These are phyloP conservation scores for Rhododendron kiyosumense DNA, from an alignment of 148 eudicot genomes.

Conservation along the genomic window DNA sequence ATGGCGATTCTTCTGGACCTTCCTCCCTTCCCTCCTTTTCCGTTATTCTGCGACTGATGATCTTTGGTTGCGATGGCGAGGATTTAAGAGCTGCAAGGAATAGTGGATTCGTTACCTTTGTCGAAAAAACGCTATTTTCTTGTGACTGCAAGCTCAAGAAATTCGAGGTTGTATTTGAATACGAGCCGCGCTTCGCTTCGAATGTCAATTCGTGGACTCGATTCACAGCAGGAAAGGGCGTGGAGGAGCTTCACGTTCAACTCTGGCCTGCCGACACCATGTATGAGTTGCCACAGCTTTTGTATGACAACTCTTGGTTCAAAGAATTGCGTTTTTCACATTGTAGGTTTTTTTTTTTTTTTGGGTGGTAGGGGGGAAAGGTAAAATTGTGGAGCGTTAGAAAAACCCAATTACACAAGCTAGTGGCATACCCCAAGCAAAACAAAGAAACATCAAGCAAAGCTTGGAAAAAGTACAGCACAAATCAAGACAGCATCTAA, in stretches of 20 bases:
- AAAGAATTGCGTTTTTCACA: neutral
- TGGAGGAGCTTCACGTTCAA: neutral
- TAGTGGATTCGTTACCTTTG: neutral
- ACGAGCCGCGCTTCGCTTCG: neutral
- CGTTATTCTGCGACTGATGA: neutral
- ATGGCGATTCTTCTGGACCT: constrained; percentile 5
- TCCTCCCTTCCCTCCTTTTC: neutral
- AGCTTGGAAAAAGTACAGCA: too few relatives aligned
- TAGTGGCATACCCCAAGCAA: too few relatives aligned
- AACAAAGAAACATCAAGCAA: too few relatives aligned
- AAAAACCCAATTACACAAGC: too few relatives aligned
- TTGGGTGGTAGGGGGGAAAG: too few relatives aligned
- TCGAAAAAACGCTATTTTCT: neutral
- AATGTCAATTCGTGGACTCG: neutral
- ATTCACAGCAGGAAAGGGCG: neutral
- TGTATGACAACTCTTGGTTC: neutral
- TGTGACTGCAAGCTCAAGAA: neutral
- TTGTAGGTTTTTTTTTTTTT: neutral
- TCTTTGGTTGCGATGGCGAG: neutral
- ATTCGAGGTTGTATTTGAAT: neutral
- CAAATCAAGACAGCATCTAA: too few relatives aligned
- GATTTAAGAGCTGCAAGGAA: too few relatives aligned
- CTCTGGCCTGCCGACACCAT: neutral
- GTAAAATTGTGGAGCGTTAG: too few relatives aligned
- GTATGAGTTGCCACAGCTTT: constrained; percentile 1